Conservation (phyloP, 257 asterid species). For the Mentha longifolia region DNA sequence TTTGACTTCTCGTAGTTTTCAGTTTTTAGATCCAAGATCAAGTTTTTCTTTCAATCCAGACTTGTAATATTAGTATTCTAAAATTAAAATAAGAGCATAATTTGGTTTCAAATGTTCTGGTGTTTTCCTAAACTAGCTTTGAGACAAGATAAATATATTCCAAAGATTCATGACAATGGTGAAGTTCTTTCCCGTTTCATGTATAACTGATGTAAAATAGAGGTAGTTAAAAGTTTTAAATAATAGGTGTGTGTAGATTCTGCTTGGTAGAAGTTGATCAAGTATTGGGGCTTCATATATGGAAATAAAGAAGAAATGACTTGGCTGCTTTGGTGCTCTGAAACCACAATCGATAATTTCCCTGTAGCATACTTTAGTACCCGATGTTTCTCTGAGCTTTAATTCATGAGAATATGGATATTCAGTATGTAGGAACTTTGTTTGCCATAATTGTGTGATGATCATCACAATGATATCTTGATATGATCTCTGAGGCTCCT, state of each 20-base stretch:
- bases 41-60: conserved; percentile 29
- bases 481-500: conserved; percentile 23
- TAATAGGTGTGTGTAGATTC: conserved; percentile 13
- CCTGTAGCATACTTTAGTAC: not conserved
- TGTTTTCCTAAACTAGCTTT: conserved; percentile 9
- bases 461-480: conserved; percentile 18
- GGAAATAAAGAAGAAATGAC: conserved; percentile 22
- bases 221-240: conserved; percentile 18
- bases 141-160: conserved; percentile 16
- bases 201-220: not conserved
- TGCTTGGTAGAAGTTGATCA: conserved; percentile 12
- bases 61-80: not conserved
- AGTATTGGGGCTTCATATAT: conserved; percentile 7
- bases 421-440: conserved; percentile 12
- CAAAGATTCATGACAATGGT: conserved; percentile 19
- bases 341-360: conserved; percentile 5
- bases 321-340: conserved; percentile 22
- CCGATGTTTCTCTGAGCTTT: not conserved
- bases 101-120: conserved; percentile 23
- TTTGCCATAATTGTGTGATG: not conserved
- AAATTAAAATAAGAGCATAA: conserved; percentile 20
- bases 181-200: conserved; percentile 3
- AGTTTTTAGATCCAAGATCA: conserved; percentile 16
- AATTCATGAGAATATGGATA: conserved; percentile 7
- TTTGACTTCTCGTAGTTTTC: conserved; percentile 9